A percentile compares a stretch with the other conserved stretches of the same genome.
These are phyloP conservation scores for Dicorynia guianensis DNA, from an alignment of 306 rosid genomes.

Conservation along the genomic window DNA sequence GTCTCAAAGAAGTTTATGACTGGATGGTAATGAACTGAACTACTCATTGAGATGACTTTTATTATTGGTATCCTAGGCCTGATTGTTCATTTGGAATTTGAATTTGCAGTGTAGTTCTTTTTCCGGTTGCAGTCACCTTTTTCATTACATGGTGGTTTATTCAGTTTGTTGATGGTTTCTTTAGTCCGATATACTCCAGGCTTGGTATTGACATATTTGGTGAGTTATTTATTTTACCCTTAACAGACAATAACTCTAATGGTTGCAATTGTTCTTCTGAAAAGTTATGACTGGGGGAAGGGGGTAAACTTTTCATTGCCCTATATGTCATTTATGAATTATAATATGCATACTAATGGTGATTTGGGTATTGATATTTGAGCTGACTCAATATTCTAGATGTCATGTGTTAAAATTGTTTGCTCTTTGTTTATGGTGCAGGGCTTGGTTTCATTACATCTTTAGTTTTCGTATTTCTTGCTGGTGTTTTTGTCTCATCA, in stretches of 20 bases:
- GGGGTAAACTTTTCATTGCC: constrained; percentile 9
- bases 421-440: constrained; percentile 59
- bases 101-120: constrained; percentile 86
- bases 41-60: constrained; percentile 25
- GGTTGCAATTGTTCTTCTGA: not conserved
- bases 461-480: constrained; percentile 78
- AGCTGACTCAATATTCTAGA: constrained; percentile 18
- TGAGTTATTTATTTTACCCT: constrained; percentile 50
- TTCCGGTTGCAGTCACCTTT: constrained; percentile 92
- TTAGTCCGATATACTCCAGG: constrained; percentile 82
- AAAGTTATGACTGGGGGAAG: not conserved
- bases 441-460: constrained; percentile 93
- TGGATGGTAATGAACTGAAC: constrained; percentile 70
- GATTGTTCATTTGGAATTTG: constrained; percentile 42
- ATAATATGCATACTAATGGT: not conserved
- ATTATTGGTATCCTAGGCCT: constrained; percentile 24
- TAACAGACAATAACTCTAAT: constrained; percentile 4
- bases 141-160: constrained; percentile 95
- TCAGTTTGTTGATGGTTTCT: constrained; percentile 93
- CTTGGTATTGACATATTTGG: constrained; percentile 90
- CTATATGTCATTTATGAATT: constrained; percentile 12
- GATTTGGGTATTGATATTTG: constrained; percentile 7
- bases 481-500: constrained; percentile 87
- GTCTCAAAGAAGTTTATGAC: constrained; percentile 96
- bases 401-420: constrained; percentile 29